phyloP scores from a whole-genome alignment of 2,329 filamentous ascomycete genomes.

The Elsinoe perseae region DNA sequence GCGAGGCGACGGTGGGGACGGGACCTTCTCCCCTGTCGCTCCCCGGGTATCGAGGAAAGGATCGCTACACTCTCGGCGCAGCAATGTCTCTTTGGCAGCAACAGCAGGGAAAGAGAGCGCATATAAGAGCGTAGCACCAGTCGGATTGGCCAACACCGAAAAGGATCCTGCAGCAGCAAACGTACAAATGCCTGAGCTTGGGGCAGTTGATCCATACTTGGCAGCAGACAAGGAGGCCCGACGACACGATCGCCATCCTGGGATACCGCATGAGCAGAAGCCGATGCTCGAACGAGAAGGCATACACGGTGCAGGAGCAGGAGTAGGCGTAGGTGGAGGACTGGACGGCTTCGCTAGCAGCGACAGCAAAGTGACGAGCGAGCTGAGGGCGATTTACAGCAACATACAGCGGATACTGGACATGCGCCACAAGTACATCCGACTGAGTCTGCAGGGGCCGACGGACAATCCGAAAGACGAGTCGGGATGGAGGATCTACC shows the following conservation, averaged over 20 bases:
- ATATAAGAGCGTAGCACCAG: constrained; percentile 30
- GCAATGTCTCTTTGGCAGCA: constrained; percentile 22
- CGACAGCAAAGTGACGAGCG: constrained; percentile 72
- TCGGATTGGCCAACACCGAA: constrained; percentile 29
- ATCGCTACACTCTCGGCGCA: constrained; percentile 37
- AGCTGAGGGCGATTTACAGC: constrained; percentile 77
- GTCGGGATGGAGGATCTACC: constrained; percentile 78
- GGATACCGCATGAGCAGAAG: constrained; percentile 49
- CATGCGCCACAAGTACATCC: constrained; percentile 79
- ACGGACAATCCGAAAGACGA: constrained; percentile 84
- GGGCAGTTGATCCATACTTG: constrained; percentile 27
- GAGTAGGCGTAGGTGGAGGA: constrained; percentile 54
- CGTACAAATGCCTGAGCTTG: constrained; percentile 26
- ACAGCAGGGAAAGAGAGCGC: constrained; percentile 17
- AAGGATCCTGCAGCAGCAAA: constrained; percentile 26
- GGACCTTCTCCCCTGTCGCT: constrained; percentile 29
- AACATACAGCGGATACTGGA: constrained; percentile 89
- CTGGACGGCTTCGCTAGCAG: constrained; percentile 58
- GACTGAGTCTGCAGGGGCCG: constrained; percentile 71
- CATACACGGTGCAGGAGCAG: constrained; percentile 51
- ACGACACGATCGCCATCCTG: constrained; percentile 44
- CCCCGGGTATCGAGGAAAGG: constrained; percentile 33
- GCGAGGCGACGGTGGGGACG: constrained; percentile 48
- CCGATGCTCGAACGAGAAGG: constrained; percentile 48
- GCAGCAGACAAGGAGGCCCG: constrained; percentile 43